Evolutionary conservation across 257 asterid species (phyloP), one percentile per base, ranked within the genome.

Genomic region (Solanum medicagineum): DNA sequence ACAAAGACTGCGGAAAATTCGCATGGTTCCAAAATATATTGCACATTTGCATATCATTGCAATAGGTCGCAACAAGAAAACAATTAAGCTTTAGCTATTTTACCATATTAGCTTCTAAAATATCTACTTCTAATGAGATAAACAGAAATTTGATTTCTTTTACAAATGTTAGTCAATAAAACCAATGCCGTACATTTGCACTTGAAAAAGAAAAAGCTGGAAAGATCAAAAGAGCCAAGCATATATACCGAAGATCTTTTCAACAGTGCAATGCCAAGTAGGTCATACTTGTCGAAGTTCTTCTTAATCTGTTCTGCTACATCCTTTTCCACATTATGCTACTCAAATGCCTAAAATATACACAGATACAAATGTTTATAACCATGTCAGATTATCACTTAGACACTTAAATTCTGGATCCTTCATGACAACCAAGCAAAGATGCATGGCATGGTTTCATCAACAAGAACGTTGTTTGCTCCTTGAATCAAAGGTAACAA

Each of bases 251-350:
- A 94, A 96, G 91, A 94, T 96, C 91, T 93, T 96, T 90, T 98
- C 99, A 80, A 94, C 99, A 87, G 94, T 96, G 90, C 99, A 96
- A 88, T 96, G 99, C 99, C 99, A 96, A 84, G 99, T 96, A 32
- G 99, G 98, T 97, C 98, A 79, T 94, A 89, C 87, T 93, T 91
- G 89, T 96, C 97, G 63, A 96, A 96, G 90, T 93, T 89, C 91
- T 96, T 96, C 93, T 96, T 96, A 86, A 96, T 94, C 89, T 89
- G 87, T 93, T 96, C 99, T 6, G 99, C 99, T 1, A 94, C 97
- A 89, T 96, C 98, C 89, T 96, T 96, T 95, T 96, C 99, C 49
- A 96, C 98, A 87, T 45, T 87, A 85, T 89, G 56, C 93, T 91
- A 91, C 93, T 96, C 98, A 89, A 94, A 96, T 56, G 98, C 98